Conservation (phyloP, 176 grass and related monocot genomes). For the Tillandsia fasciculata region DNA sequence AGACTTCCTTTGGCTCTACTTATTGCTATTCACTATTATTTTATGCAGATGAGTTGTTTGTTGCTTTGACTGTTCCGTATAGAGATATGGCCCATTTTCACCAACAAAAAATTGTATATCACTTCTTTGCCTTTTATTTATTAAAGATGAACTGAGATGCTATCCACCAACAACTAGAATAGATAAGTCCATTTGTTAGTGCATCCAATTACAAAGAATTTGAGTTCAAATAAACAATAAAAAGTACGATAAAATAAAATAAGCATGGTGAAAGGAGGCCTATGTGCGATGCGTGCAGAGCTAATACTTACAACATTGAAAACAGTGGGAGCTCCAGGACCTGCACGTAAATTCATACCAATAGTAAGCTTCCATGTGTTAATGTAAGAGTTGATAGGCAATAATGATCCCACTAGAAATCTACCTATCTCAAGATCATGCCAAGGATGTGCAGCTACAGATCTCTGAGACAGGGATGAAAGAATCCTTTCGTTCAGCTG, state of each 20-base stretch:
- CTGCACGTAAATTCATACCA: slow-evolving; percentile 15
- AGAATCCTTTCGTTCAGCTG: slow-evolving; percentile 1
- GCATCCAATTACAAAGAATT: too few relatives aligned
- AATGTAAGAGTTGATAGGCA: neutral
- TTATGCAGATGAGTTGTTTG: too few relatives aligned
- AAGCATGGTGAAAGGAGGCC: neutral
- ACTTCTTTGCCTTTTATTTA: neutral
- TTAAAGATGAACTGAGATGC: neutral
- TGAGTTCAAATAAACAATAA: neutral
- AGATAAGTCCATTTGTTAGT: too few relatives aligned
- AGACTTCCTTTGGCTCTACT: too few relatives aligned
- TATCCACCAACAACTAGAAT: neutral
- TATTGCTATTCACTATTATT: too few relatives aligned
- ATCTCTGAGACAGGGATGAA: neutral
- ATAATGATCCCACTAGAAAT: neutral
- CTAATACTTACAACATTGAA: slow-evolving; percentile 69
- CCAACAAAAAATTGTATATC: neutral
- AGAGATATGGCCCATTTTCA: too few relatives aligned
- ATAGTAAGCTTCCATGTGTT: neutral
- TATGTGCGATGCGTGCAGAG: neutral
- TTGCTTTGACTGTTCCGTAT: too few relatives aligned
- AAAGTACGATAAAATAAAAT: neutral
- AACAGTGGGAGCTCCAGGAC: slow-evolving; percentile 53
- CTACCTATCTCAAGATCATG: slow-evolving; percentile 4
- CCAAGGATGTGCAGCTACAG: neutral